These are phyloP conservation scores for Hemileccinum impolitum DNA, from an alignment of 768 basidiomycete species.

Conservation along the genomic window DNA sequence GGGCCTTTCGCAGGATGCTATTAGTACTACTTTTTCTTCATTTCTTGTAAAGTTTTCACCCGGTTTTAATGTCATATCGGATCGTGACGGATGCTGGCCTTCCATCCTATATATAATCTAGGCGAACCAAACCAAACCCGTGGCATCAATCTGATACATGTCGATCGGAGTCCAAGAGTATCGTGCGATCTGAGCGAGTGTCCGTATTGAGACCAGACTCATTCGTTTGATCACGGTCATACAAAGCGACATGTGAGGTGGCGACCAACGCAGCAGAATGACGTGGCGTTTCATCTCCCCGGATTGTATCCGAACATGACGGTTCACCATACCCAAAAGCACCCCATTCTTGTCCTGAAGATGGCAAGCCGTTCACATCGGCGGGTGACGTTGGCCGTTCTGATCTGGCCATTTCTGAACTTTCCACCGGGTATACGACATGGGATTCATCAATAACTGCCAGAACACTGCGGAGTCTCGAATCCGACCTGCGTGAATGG, in stretches of 20 bases:
- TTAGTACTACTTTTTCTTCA: not conserved
- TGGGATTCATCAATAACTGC: constrained; percentile 65
- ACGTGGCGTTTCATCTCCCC: constrained; percentile 46
- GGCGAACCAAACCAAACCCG: constrained; percentile 4
- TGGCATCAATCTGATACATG: constrained; percentile 11
- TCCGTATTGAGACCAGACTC: constrained; percentile 18
- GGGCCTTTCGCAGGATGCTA: no score
- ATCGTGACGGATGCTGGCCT: not conserved
- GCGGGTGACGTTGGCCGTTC: constrained; percentile 25
- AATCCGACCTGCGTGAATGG: constrained; percentile 53
- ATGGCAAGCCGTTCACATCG: constrained; percentile 26
- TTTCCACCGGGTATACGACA: constrained; percentile 32
- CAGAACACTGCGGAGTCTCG: constrained; percentile 71
- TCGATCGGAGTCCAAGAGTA: constrained; percentile 20
- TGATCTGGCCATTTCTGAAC: constrained; percentile 12
- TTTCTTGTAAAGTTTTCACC: not conserved
- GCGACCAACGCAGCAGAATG: constrained; percentile 32
- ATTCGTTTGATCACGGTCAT: constrained; percentile 21
- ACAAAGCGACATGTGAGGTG: constrained; percentile 21
- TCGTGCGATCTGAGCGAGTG: constrained; percentile 27
- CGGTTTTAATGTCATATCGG: constrained; percentile 14
- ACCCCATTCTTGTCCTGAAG: constrained; percentile 36
- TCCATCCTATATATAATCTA: not conserved
- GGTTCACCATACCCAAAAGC: constrained; percentile 39
- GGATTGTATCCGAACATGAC: constrained; percentile 29